These are phyloP conservation scores for Trypanosoma caninum DNA, from an alignment of 208 protist genomes.

Conservation along the genomic window DNA sequence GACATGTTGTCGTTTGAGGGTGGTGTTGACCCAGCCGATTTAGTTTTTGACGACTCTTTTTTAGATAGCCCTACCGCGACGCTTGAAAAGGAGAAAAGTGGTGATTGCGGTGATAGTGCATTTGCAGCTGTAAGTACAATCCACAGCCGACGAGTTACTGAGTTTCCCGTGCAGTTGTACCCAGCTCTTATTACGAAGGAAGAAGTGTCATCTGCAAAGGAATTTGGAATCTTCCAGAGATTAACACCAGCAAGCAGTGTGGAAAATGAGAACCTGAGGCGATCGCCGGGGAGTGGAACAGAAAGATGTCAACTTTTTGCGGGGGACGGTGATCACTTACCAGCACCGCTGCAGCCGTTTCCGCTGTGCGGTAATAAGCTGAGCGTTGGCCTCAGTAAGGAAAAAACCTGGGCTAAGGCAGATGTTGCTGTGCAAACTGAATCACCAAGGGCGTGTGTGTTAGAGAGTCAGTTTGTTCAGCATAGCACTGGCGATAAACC, in stretches of 20 bases:
- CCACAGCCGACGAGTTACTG: not conserved
- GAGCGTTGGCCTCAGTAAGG: too few relatives aligned
- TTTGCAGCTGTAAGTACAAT: not conserved
- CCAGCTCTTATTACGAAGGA: not conserved
- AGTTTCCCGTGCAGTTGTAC: conserved; percentile 8
- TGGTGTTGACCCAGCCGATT: conserved; percentile 21
- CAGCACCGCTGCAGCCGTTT: not conserved
- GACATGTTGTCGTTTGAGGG: not conserved
- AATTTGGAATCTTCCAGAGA: not conserved
- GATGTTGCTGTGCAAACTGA: not conserved
- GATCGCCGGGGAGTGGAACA: not conserved
- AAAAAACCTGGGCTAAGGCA: not conserved
- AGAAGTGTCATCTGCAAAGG: not conserved
- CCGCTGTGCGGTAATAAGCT: too few relatives aligned
- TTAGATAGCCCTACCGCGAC: not conserved
- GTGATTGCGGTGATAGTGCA: not conserved
- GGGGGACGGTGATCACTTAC: not conserved
- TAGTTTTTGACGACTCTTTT: conserved; percentile 16
- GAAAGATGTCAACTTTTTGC: not conserved
- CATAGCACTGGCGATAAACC: not conserved
- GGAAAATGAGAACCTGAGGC: not conserved
- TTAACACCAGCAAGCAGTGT: not conserved
- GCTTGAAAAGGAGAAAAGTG: not conserved
- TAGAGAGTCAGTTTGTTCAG: not conserved
- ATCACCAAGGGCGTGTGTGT: not conserved